These are phyloP conservation scores for Sporobolus alterniflorus DNA, from an alignment of 202 grass and related monocot genomes.

Conservation along the genomic window DNA sequence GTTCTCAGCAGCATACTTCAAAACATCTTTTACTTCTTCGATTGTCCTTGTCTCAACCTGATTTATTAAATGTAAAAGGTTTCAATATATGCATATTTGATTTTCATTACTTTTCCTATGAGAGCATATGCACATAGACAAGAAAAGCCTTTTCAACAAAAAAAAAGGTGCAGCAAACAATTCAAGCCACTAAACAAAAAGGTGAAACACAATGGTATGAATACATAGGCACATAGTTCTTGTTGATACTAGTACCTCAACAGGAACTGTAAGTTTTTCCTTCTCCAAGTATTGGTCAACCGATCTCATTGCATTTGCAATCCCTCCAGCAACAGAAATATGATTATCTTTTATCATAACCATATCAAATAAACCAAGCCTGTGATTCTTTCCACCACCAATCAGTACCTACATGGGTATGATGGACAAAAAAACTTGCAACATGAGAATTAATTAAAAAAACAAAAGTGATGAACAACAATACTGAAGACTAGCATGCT, in stretches of 20 bases:
- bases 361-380: slow-evolving; percentile 99
- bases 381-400: slow-evolving; percentile 95
- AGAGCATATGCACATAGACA: background rate
- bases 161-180: background rate
- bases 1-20: slow-evolving; percentile 53
- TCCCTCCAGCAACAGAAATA: slow-evolving; percentile 90
- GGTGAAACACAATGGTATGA: too few relatives aligned
- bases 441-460: too few relatives aligned
- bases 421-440: background rate
- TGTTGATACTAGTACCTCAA: too few relatives aligned
- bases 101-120: background rate
- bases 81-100: background rate
- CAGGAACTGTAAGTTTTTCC: slow-evolving; percentile 76
- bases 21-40: slow-evolving; percentile 78
- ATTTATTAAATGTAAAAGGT: slow-evolving; percentile 20
- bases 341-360: slow-evolving; percentile 99
- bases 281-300: slow-evolving; percentile 79
- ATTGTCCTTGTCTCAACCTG: slow-evolving; percentile 96
- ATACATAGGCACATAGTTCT: too few relatives aligned
- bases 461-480: too few relatives aligned
- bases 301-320: slow-evolving; percentile 79
- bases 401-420: slow-evolving; percentile 69
- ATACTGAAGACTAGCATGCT: slow-evolving; percentile 23
- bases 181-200: too few relatives aligned
- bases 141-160: background rate